Evolutionary conservation across 257 asterid species (phyloP).

Genomic region (Echium plantagineum): DNA sequence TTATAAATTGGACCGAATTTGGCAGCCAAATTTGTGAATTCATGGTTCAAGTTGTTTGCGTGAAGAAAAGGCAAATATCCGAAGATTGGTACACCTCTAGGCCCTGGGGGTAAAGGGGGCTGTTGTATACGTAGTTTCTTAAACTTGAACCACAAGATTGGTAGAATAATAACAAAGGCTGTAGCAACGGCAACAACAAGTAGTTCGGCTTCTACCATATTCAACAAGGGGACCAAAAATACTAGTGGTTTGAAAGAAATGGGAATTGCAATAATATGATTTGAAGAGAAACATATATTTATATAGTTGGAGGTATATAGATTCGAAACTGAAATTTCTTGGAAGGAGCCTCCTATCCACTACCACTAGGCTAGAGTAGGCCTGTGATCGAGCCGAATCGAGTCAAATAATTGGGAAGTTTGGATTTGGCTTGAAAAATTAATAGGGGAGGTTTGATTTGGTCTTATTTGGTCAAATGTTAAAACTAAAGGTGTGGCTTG

Average conservation of each 20-base stretch:
- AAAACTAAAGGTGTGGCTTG: no score
- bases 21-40: constrained; percentile 37
- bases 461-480: no score
- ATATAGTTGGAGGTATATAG: no score
- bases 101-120: constrained; percentile 37
- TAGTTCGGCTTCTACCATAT: background rate
- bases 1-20: constrained; percentile 43
- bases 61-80: constrained; percentile 66
- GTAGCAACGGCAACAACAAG: background rate
- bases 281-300: no score
- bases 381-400: no score
- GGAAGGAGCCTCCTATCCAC: no score
- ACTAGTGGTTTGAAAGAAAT: background rate
- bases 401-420: no score
- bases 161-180: background rate
- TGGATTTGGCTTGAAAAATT: no score
- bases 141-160: background rate
- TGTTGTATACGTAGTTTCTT: background rate
- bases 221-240: background rate
- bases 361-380: no score
- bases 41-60: constrained; percentile 51
- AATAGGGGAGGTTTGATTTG: no score
- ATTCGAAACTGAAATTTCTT: no score
- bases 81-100: constrained; percentile 41
- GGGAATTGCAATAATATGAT: background rate